Base-by-base conservation (phyloP, 208 protist species). In the Kentomonas sorsogonicus region DNA sequence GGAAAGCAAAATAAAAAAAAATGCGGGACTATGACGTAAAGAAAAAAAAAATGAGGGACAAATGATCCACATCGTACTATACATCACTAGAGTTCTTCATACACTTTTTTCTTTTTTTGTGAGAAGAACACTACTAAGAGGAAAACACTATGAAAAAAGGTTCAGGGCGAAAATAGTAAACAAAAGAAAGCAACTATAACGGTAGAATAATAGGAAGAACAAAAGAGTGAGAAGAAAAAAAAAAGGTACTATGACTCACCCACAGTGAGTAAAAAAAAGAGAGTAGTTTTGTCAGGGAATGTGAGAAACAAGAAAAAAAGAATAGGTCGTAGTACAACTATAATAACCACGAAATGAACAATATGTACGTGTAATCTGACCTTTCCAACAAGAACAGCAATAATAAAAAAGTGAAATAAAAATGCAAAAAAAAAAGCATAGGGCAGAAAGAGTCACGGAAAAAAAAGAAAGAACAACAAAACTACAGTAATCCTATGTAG, bases 401-500 rank as follows among this genome's bases (percentile, higher is more conserved):
- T 2, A 41, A 46, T 5, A 51, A 15, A 25, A 57, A 3, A n/a
- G 16, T 53, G 23, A 9, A 52, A 41, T 9, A 58, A 34, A 47
- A 2, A 45, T 23, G 7, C 11, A 61, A 56, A 56, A 36, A 25
- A 43, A 39, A 36, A 46, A 51, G 22, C 2, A 23, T 3, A 5
- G 30, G 7, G 2, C 2, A 18, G 16, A 29, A 5, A 56, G 44
- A 39, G 5, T 6, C 26, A 23, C 51, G 6, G 9, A 40, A 51
- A 29, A 7, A 61, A 39, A 48, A 39, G 38, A 38, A 63, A 26
- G 29, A 58, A 47, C 23, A 60, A 46, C 45, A 54, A 54, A 57
- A 62, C 45, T 41, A 30, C 3, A 22, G 30, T 11, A 55, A 44
- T 44, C 44, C 22, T 25, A 60, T 47, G 3, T 48, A 44, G 47